A percentile compares a stretch with the other conserved stretches of the same genome.
phyloP scores from a whole-genome alignment of 768 basidiomycete species.

The Tulasnella sp. region DNA sequence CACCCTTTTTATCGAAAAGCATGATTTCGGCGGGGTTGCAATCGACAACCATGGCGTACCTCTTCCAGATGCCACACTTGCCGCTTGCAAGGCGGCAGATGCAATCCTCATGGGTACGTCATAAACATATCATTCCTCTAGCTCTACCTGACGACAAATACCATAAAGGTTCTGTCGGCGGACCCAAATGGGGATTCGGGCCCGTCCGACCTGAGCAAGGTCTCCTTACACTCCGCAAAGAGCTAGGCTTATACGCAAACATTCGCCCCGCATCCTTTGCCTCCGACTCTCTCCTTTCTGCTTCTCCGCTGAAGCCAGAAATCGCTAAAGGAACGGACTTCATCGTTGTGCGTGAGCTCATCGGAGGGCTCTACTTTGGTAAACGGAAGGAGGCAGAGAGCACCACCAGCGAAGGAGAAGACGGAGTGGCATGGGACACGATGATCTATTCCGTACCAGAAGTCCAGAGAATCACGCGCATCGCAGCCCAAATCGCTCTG shows the following conservation, averaged over 20 bases:
- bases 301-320: constrained; percentile 81
- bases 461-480: constrained; percentile 88
- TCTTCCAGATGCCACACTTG: constrained; percentile 69
- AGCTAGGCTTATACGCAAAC: constrained; percentile 92
- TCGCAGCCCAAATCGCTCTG: constrained; percentile 87
- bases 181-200: constrained; percentile 97
- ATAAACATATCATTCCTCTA: background rate
- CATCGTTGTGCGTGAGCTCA: constrained; percentile 92
- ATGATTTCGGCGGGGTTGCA: constrained; percentile 84
- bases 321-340: constrained; percentile 78
- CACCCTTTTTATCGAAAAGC: constrained; percentile 58
- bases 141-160: background rate
- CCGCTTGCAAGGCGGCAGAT: constrained; percentile 86
- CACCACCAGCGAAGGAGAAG: constrained; percentile 30
- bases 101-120: constrained; percentile 85
- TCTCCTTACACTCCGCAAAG: constrained; percentile 78
- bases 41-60: constrained; percentile 84
- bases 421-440: constrained; percentile 67
- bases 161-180: constrained; percentile 77
- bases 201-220: constrained; percentile 88
- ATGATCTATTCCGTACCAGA: constrained; percentile 89
- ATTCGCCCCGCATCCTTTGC: constrained; percentile 95
- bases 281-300: constrained; percentile 73
- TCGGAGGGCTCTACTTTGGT: constrained; percentile 94
- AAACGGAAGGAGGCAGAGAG: constrained; percentile 64